phyloP scores from a whole-genome alignment of 2,329 filamentous ascomycete species.

The Aspergillus pseudoglaucus region DNA sequence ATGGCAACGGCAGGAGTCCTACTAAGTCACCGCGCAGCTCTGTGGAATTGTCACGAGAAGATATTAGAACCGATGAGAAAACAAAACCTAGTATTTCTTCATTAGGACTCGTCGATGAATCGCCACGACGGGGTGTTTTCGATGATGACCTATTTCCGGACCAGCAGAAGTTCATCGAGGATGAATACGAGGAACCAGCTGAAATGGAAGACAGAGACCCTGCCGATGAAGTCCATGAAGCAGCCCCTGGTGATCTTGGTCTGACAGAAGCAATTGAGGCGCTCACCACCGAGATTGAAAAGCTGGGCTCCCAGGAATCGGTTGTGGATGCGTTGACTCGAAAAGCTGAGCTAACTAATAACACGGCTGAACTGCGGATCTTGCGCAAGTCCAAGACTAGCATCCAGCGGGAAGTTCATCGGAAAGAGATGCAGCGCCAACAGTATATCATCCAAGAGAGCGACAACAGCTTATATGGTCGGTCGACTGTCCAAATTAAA shows the following conservation, averaged over 20 bases:
- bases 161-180: conserved; percentile 70
- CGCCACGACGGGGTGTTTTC: conserved; percentile 86
- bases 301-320: conserved; percentile 76
- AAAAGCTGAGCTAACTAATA: conserved; percentile 96
- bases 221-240: conserved; percentile 82
- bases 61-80: conserved; percentile 40
- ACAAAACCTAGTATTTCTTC: conserved; percentile 85
- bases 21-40: conserved; percentile 57
- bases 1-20: conserved; percentile 41
- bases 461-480: conserved; percentile 92
- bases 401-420: conserved; percentile 80
- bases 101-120: conserved; percentile 79
- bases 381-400: conserved; percentile 90
- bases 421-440: conserved; percentile 91
- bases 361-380: conserved; percentile 86
- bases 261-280: conserved; percentile 85
- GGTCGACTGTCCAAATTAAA: conserved; percentile 82
- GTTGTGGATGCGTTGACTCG: conserved; percentile 85
- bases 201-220: conserved; percentile 54
- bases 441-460: conserved; percentile 97
- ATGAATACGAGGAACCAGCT: conserved; percentile 71
- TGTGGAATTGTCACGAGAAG: conserved; percentile 48
- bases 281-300: conserved; percentile 85
- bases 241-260: conserved; percentile 87
- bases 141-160: conserved; percentile 92